Evolutionary conservation across 2,329 filamentous ascomycete species (phyloP), one percentile per base, ranked within the genome.

Genomic region (Aplosporella prunicola): DNA sequence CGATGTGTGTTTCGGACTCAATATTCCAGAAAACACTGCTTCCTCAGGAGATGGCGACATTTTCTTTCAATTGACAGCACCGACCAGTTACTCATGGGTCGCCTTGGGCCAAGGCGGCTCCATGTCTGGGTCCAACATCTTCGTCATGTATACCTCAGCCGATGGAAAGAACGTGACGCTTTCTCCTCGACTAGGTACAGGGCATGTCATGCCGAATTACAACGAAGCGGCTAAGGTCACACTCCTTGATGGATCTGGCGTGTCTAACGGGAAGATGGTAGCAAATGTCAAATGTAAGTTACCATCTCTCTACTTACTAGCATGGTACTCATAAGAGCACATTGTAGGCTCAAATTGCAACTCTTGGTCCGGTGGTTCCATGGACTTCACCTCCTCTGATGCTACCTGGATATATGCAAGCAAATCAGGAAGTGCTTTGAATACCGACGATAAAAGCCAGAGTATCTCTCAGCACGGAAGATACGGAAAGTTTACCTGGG

Each of bases 61-160:
- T 35, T 78, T 66, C 54, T 69, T 78, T 48, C 71, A 74, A 41
- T 62, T 78, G 33, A 66, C 63, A 30, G 70, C 69, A 3, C 72
- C 74, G 2, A 64, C 62, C 26, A 61, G 51, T 5, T 66, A 72
- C 48, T 53, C 66, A 54, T 78, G 70, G 68, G 63, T 74, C 22
- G 69, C 63, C 3, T 52, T 78, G 3, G 74, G 72, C 6, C 71
- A 76, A 50, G 74, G 74, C 17, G 57, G 46, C 2, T 45, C 51
- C 14, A 78, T 78, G 74, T 45, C 52, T 11, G 67, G 66, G 15
- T 53, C 74, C 5, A 74, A 75, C 51, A 76, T 78, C 31, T 76
- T 78, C 49, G 57, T 77, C 28, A 60, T 76, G 5, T 78, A 78
- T 47, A 64, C 69, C n/a, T 63, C 66, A 17, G 56, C 64, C 25